phyloP scores from a whole-genome alignment of 2,329 filamentous ascomycete species.

The Colletotrichum lupini region DNA sequence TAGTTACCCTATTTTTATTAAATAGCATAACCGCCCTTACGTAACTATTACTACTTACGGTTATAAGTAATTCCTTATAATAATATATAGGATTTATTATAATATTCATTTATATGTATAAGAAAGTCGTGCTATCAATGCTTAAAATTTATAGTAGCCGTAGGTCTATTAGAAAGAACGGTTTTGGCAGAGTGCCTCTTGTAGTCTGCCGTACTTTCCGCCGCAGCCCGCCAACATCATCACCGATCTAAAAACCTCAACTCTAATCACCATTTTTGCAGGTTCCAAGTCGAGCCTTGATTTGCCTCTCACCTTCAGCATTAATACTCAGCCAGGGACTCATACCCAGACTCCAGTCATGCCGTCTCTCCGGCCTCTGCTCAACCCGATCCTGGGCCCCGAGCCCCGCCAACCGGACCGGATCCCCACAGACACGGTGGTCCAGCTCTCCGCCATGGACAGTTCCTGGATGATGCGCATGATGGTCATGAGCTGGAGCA shows the following conservation, averaged over 20 bases:
- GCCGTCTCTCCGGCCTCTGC: slow-evolving; percentile 13
- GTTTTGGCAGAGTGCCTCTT: no score
- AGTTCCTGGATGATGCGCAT: slow-evolving; percentile 45
- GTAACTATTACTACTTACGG: no score
- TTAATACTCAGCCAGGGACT: no score
- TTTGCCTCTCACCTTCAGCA: neutral
- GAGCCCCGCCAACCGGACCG: slow-evolving; percentile 5
- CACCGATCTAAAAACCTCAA: neutral
- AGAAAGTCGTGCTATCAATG: no score
- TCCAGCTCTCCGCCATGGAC: slow-evolving; percentile 44
- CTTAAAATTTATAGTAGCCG: no score
- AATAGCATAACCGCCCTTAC: no score
- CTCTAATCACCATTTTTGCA: neutral
- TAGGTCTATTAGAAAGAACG: no score
- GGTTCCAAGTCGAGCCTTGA: neutral
- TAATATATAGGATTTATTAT: no score
- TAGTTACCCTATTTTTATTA: no score
- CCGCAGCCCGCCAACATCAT: neutral
- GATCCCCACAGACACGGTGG: slow-evolving; percentile 20
- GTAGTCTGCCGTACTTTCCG: no score
- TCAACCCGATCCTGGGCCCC: slow-evolving; percentile 22
- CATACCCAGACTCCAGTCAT: neutral
- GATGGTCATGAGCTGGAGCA: slow-evolving; percentile 46
- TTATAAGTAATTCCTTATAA: no score
- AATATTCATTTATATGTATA: no score